These are phyloP conservation scores for Kingdonia uniflora DNA, from an alignment of 164 flowering plant genomes.

Conservation along the genomic window DNA sequence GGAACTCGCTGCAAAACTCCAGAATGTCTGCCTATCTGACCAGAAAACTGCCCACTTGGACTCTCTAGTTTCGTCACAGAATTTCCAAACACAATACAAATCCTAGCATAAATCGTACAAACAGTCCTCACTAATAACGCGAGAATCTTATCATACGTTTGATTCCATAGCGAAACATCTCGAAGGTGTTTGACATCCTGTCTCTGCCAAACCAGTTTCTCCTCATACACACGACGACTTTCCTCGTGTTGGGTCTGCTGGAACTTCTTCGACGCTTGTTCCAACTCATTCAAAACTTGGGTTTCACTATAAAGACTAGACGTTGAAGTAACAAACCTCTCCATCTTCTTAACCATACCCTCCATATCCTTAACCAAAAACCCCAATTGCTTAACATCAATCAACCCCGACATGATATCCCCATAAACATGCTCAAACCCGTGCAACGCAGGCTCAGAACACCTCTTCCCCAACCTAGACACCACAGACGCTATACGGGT, in stretches of 20 bases:
- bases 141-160: slow-evolving; percentile 75
- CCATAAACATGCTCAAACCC: slow-evolving; percentile 92
- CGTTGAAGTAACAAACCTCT: slow-evolving; percentile 61
- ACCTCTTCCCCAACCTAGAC: slow-evolving; percentile 84
- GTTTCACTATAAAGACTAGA: slow-evolving; percentile 53
- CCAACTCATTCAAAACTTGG: slow-evolving; percentile 83
- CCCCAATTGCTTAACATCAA: slow-evolving; percentile 71
- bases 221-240: slow-evolving; percentile 62
- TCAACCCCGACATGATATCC: slow-evolving; percentile 56
- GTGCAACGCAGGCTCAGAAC: slow-evolving; percentile 63
- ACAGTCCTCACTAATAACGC: slow-evolving; percentile 79
- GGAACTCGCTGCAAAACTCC: slow-evolving; percentile 21
- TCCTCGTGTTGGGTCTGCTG: slow-evolving; percentile 70
- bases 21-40: slow-evolving; percentile 23
- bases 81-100: slow-evolving; percentile 54
- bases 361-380: slow-evolving; percentile 97
- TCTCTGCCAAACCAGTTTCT: slow-evolving; percentile 79
- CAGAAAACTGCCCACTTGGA: slow-evolving; percentile 13
- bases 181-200: slow-evolving; percentile 75
- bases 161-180: slow-evolving; percentile 80
- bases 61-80: slow-evolving; percentile 12
- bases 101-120: slow-evolving; percentile 70
- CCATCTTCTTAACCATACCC: slow-evolving; percentile 82
- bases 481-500: slow-evolving; percentile 57
- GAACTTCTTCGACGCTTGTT: slow-evolving; percentile 66